Evolutionary conservation across 2,329 filamentous ascomycete genomes (phyloP).

Genomic region (Fusarium globosum): DNA sequence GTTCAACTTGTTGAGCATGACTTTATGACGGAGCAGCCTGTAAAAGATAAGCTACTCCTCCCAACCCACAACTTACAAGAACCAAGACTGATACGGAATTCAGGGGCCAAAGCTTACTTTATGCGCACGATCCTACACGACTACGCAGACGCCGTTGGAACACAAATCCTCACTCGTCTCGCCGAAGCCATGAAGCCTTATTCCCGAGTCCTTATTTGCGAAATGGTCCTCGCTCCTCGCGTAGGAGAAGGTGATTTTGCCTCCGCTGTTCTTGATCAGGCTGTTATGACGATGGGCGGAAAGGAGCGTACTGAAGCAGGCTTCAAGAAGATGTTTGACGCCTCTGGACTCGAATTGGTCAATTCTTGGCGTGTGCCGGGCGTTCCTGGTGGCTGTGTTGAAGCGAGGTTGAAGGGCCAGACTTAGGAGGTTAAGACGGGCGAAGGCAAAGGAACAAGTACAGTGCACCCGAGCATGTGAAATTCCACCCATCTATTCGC

Average conservation of each 20-base stretch:
- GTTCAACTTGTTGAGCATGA: constrained; percentile 44
- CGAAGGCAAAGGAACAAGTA: not conserved
- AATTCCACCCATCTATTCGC: too few relatives aligned
- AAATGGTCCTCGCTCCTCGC: constrained; percentile 47
- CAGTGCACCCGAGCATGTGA: not conserved
- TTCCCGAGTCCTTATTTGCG: constrained; percentile 48
- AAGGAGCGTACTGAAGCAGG: constrained; percentile 48
- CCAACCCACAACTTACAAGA: not conserved
- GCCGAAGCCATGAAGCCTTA: constrained; percentile 44
- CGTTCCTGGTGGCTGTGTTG: constrained; percentile 43
- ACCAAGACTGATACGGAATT: not conserved
- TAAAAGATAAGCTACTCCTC: constrained; percentile 40
- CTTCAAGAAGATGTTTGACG: constrained; percentile 46
- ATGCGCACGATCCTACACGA: constrained; percentile 52
- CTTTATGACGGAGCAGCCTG: constrained; percentile 46
- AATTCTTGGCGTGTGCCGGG: constrained; percentile 39
- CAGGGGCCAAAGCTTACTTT: constrained; percentile 51
- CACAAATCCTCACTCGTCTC: constrained; percentile 44
- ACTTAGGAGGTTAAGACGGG: not conserved
- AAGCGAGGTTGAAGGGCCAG: constrained; percentile 33
- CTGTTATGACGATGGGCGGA: constrained; percentile 51
- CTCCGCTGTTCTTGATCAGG: constrained; percentile 47
- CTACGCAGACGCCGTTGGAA: constrained; percentile 44
- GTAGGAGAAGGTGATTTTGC: constrained; percentile 47
- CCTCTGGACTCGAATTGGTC: constrained; percentile 47